phyloP scores from a whole-genome alignment of 768 basidiomycete genomes.

The Hydnum rufescens region DNA sequence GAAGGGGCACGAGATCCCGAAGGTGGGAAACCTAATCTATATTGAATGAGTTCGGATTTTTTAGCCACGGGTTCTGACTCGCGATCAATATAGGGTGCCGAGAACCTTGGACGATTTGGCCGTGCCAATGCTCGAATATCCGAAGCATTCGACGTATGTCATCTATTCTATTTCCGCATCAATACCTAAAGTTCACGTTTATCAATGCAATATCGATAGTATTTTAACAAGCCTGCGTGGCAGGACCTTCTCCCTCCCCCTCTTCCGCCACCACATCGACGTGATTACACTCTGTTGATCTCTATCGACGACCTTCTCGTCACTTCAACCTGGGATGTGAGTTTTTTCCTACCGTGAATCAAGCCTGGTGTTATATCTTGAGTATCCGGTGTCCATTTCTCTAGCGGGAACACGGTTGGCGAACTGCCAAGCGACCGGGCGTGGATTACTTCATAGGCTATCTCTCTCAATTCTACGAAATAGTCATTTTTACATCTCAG shows the following conservation, averaged over 20 bases:
- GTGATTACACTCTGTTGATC: slow-evolving; percentile 80
- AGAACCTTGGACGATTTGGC: neutral
- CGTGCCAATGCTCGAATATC: slow-evolving; percentile 9
- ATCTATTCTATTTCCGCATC: neutral
- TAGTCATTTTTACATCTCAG: slow-evolving; percentile 88
- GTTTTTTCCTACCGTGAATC: too few species aligned
- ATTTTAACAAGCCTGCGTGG: slow-evolving; percentile 88
- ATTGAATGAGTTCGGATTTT: slow-evolving; percentile 12
- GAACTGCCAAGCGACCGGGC: slow-evolving; percentile 92
- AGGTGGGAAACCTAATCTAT: slow-evolving; percentile 27
- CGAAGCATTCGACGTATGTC: slow-evolving; percentile 13
- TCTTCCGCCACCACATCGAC: slow-evolving; percentile 58
- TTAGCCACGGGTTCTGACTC: slow-evolving; percentile 3
- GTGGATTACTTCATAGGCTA: slow-evolving; percentile 97
- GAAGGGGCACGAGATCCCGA: slow-evolving; percentile 41
- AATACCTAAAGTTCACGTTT: neutral
- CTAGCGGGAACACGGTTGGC: slow-evolving; percentile 85
- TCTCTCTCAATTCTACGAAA: slow-evolving; percentile 93
- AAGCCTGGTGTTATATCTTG: too few species aligned
- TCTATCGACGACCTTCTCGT: slow-evolving; percentile 85
- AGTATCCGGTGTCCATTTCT: too few species aligned
- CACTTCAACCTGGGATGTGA: slow-evolving; percentile 87
- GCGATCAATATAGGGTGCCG: neutral
- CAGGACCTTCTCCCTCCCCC: slow-evolving; percentile 79
- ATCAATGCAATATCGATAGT: slow-evolving; percentile 25